phyloP scores from a whole-genome alignment of 495 filamentous ascomycete genomes.

The Ascobolus immersus region DNA sequence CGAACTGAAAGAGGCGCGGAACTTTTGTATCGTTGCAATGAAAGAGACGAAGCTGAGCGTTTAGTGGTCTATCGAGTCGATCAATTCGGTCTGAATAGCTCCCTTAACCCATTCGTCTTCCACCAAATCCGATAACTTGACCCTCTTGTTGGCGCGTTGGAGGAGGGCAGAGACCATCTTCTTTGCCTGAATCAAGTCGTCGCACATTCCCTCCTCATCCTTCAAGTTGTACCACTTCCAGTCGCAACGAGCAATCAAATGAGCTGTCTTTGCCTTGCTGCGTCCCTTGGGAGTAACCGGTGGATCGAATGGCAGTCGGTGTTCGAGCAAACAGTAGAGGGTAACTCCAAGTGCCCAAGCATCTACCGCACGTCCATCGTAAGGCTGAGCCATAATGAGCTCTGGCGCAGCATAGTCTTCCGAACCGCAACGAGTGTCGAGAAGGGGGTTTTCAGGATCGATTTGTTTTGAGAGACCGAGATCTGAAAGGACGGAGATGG shows the following conservation, averaged over 20 bases:
- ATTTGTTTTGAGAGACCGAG: conserved; percentile 73
- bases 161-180: conserved; percentile 58
- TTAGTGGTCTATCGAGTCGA: no score
- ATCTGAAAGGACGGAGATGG: conserved; percentile 72
- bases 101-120: conserved; percentile 48
- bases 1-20: no score
- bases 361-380: conserved; percentile 79
- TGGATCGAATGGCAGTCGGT: conserved; percentile 74
- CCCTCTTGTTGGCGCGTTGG: conserved; percentile 50
- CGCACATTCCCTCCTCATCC: conserved; percentile 47
- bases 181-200: conserved; percentile 46
- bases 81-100: conserved; percentile 44
- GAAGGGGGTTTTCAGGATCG: conserved; percentile 40
- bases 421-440: conserved; percentile 75
- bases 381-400: conserved; percentile 79
- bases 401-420: conserved; percentile 96
- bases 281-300: conserved; percentile 47
- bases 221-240: conserved; percentile 54
- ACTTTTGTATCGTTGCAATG: no score
- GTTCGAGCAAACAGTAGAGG: conserved; percentile 81
- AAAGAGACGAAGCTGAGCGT: no score
- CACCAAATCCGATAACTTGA: conserved; percentile 43
- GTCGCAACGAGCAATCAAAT: conserved; percentile 81
- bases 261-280: conserved; percentile 50
- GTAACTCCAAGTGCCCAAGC: conserved; percentile 89